phyloP scores from a whole-genome alignment of 2,329 filamentous ascomycete genomes.

The Fusarium pseudonygamai region DNA sequence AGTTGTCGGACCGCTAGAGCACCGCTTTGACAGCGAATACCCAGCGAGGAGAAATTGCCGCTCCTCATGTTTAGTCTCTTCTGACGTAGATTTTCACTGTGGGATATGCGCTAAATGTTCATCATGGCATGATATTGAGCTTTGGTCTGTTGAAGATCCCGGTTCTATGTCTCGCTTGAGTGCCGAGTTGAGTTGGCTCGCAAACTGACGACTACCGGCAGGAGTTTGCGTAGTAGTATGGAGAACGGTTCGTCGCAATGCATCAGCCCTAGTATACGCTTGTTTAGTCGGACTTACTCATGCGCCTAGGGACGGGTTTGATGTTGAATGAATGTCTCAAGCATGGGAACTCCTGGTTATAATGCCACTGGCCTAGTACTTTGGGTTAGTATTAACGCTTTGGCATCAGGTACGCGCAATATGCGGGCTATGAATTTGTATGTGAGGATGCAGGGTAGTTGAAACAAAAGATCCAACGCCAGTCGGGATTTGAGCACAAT shows the following conservation, averaged over 20 bases:
- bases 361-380: not conserved
- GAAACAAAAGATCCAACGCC: constrained; percentile 10
- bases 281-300: constrained; percentile 20
- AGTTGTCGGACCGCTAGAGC: constrained; percentile 26
- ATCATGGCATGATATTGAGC: constrained; percentile 37
- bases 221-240: constrained; percentile 16
- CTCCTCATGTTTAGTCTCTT: constrained; percentile 10
- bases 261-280: constrained; percentile 15
- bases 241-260: constrained; percentile 13
- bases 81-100: constrained; percentile 9
- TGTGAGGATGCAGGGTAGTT: constrained; percentile 22
- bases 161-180: constrained; percentile 17
- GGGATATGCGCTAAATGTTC: constrained; percentile 13
- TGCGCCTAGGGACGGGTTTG: constrained; percentile 14
- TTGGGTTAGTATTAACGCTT: constrained; percentile 1
- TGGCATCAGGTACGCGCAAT: constrained; percentile 14
- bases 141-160: constrained; percentile 22
- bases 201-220: constrained; percentile 22
- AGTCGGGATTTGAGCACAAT: not conserved
- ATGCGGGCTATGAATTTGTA: constrained; percentile 4
- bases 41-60: constrained; percentile 24
- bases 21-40: constrained; percentile 26
- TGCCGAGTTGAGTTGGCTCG: constrained; percentile 18
- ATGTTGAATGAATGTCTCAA: constrained; percentile 8
- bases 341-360: constrained; percentile 12